Evolutionary conservation across 1,284 basidiomycete species (phyloP).

Genomic region (Cutaneotrichosporon sp.): DNA sequence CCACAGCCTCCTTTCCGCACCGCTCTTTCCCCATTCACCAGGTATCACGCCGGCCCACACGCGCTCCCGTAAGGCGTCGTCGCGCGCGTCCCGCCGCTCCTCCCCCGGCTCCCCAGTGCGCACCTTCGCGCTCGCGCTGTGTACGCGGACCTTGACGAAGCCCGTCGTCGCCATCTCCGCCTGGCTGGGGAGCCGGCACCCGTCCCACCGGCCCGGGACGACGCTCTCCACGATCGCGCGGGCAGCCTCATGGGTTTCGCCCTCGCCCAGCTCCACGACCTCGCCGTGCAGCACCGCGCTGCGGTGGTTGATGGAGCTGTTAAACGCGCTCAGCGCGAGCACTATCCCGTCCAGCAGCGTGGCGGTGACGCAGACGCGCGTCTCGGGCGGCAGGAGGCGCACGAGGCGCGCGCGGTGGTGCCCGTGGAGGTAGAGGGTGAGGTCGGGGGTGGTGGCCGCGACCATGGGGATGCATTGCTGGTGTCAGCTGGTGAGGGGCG

Average conservation of each 20-base stretch:
- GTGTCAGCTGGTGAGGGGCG: background rate
- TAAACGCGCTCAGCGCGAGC: constrained; percentile 36
- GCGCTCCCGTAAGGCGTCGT: constrained; percentile 21
- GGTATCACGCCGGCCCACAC: constrained; percentile 39
- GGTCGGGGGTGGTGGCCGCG: constrained; percentile 1
- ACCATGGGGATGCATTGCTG: constrained; percentile 23
- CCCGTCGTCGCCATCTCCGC: constrained; percentile 36
- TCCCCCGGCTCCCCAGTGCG: constrained; percentile 32
- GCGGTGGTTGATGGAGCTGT: constrained; percentile 40
- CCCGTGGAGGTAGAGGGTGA: constrained; percentile 21
- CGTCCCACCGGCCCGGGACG: constrained; percentile 32
- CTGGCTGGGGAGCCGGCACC: constrained; percentile 26
- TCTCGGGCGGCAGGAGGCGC: constrained; percentile 30
- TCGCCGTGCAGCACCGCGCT: constrained; percentile 40
- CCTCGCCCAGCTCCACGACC: constrained; percentile 25
- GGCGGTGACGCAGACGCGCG: constrained; percentile 36
- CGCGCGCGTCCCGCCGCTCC: constrained; percentile 27
- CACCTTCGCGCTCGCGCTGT: constrained; percentile 34
- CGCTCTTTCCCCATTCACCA: background rate
- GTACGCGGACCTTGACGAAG: constrained; percentile 34
- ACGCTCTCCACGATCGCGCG: constrained; percentile 28
- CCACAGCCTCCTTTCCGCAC: background rate
- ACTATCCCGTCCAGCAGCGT: constrained; percentile 41
- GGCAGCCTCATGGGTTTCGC: constrained; percentile 4
- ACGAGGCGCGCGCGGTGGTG: constrained; percentile 36